Base-by-base conservation (phyloP, 306 rosid species). In the Lagenaria siceraria region DNA sequence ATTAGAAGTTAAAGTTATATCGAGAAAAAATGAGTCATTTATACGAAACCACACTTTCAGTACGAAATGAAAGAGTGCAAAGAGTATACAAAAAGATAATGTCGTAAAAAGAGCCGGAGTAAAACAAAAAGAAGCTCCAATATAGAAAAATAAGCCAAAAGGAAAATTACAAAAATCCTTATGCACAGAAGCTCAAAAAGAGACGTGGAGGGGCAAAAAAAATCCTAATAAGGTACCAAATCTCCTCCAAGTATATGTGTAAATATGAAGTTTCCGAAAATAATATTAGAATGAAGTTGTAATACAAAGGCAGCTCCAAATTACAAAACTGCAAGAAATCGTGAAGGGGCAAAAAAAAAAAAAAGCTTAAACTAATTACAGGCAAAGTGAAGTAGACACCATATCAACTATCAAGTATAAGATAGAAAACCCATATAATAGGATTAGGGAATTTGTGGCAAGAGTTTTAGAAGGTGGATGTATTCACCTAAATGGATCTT, bases 401-500 rank as follows among this genome's bases (percentile, higher is more conserved):
- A 24, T 68, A 68, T 68, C 51, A 35, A 68, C 54, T 4, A 4
- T 40, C 51, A 35, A 68, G 74, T 4, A 4, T 40, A 38, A 42
- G 49, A 68, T 74, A 17, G 36, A 14, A 12, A 36, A 75, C 11
- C 36, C 6, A 75, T 29, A 53, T 3, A 35, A 36, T 8, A 75
- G 49, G 31, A 59, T 54, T 24, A 25, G 17, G 4, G 40, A 24
- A 38, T 54, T 17, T 13, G 36, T 14, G 24, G 40, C 22, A 0
- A 35, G 31, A 56, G 40, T 56, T 36, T 24, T 12, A 68, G 25
- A 77, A 51, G 43, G 77, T 77, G 59, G 24, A 72, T 70, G 40
- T 11, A 42, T 71, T 66, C 86, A 96, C 99, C 99, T 96, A 79
- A 96, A 84, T 83, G 98, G 91, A 79, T 88, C 93, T 11, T 90